phyloP scores from a whole-genome alignment of 1,139 yeast species.

The Groenewaldozyma sp. region DNA sequence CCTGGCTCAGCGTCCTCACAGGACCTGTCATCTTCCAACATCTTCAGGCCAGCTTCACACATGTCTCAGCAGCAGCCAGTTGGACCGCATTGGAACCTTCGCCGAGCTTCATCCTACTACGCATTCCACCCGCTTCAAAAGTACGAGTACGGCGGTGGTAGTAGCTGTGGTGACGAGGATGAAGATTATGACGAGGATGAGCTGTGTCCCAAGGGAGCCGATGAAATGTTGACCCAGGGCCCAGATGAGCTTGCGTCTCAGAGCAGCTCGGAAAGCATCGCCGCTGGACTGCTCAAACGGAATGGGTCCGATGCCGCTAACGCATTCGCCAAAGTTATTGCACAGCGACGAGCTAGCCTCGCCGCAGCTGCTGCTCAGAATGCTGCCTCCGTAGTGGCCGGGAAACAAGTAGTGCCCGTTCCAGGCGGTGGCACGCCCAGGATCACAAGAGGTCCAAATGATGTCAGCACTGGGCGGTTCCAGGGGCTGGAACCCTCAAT shows the following conservation, averaged over 20 bases:
- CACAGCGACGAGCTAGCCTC: background rate
- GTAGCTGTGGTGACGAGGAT: background rate
- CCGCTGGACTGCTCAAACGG: background rate
- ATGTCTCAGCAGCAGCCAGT: too few relatives aligned
- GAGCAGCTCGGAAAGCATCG: background rate
- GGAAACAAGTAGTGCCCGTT: too few relatives aligned
- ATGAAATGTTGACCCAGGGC: constrained; percentile 1
- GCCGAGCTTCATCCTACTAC: background rate
- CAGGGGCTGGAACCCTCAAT: too few relatives aligned
- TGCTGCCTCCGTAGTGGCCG: background rate
- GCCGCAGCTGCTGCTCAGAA: background rate
- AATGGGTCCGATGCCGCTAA: constrained; percentile 1
- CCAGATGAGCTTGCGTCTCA: background rate
- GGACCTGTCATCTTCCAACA: background rate
- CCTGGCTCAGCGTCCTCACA: background rate
- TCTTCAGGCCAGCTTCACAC: too few relatives aligned
- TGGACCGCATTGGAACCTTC: background rate
- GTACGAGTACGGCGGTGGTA: background rate
- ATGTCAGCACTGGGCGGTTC: too few relatives aligned
- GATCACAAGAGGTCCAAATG: too few relatives aligned
- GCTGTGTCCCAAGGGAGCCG: background rate
- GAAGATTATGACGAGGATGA: background rate
- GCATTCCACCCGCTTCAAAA: background rate
- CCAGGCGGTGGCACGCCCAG: background rate
- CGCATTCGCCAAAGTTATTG: background rate